Evolutionary conservation across 345 rosid species (phyloP).

Genomic region (Physaria fendleri): DNA sequence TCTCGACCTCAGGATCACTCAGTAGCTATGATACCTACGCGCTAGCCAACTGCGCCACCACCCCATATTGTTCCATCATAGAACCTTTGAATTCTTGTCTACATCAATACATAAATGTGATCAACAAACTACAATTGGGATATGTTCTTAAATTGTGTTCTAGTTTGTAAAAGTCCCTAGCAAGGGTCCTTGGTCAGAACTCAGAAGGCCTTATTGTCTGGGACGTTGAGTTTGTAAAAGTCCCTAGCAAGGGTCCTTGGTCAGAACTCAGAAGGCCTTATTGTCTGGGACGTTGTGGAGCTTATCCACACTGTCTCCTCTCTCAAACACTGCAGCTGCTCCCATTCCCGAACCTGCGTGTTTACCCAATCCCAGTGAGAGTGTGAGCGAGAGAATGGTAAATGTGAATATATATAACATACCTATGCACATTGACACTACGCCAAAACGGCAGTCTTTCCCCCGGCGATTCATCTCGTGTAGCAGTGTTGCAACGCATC

Average conservation of each 20-base stretch:
- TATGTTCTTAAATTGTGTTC: not conserved
- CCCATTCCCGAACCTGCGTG: conserved; percentile 92
- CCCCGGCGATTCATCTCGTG: conserved; percentile 95
- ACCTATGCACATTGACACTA: conserved; percentile 72
- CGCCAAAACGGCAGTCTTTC: conserved; percentile 77
- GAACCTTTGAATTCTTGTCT: too few species aligned
- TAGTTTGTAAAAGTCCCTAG: not conserved
- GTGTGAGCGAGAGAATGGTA: not conserved
- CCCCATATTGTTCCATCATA: conserved; percentile 32
- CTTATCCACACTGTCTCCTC: conserved; percentile 61
- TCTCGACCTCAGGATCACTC: conserved; percentile 95
- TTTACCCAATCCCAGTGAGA: conserved; percentile 8
- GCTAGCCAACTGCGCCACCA: conserved; percentile 99
- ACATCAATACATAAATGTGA: not conserved
- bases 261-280: not conserved
- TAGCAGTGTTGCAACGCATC: conserved; percentile 83
- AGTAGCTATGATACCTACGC: conserved; percentile 88
- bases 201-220: too few species aligned
- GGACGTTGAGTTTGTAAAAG: not conserved
- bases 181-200: not conserved
- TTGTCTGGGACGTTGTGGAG: conserved; percentile 42
- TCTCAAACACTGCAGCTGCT: conserved; percentile 89
- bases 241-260: not conserved
- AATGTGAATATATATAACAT: not conserved
- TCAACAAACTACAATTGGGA: not conserved